These are phyloP conservation scores for Thyridium curvatum DNA, from an alignment of 2,329 filamentous ascomycete genomes.

Conservation along the genomic window DNA sequence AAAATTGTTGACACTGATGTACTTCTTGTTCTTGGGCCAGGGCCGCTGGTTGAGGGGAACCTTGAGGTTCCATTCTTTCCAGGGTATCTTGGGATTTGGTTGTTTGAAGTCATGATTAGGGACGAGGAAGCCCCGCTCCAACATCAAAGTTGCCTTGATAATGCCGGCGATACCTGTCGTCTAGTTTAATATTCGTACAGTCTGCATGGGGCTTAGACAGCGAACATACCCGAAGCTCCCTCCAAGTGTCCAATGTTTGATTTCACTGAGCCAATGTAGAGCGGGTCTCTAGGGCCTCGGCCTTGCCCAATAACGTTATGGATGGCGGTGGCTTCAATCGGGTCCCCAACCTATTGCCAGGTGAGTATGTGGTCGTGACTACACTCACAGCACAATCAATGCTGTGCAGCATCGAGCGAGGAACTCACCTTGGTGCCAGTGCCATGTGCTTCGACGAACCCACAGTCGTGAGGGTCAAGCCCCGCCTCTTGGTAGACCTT, in stretches of 20 bases:
- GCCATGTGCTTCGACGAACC: conserved; percentile 47
- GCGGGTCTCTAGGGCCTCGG: conserved; percentile 15
- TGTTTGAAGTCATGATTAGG: conserved; percentile 44
- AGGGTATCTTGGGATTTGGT: conserved; percentile 41
- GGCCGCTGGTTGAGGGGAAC: conserved; percentile 35
- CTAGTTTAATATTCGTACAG: too few species aligned
- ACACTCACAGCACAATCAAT: too few species aligned
- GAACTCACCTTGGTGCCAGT: conserved; percentile 45
- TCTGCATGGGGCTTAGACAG: not conserved
- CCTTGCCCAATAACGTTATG: conserved; percentile 21
- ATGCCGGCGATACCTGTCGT: conserved; percentile 42
- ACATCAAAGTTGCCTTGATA: conserved; percentile 45
- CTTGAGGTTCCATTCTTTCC: conserved; percentile 43
- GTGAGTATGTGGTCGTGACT: not conserved
- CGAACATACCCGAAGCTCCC: conserved; percentile 28
- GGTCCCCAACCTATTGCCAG: conserved; percentile 39
- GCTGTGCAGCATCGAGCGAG: too few species aligned
- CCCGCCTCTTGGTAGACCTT: conserved; percentile 33
- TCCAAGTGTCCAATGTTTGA: conserved; percentile 42
- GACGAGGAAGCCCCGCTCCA: conserved; percentile 42
- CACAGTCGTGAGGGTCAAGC: conserved; percentile 28
- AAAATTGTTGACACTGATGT: conserved; percentile 43
- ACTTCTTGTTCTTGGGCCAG: conserved; percentile 41
- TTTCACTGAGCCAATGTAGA: conserved; percentile 28
- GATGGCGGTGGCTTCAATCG: conserved; percentile 42